These are phyloP conservation scores for Yarrowia keelungensis DNA, from an alignment of 805 yeast species.

Conservation along the genomic window DNA sequence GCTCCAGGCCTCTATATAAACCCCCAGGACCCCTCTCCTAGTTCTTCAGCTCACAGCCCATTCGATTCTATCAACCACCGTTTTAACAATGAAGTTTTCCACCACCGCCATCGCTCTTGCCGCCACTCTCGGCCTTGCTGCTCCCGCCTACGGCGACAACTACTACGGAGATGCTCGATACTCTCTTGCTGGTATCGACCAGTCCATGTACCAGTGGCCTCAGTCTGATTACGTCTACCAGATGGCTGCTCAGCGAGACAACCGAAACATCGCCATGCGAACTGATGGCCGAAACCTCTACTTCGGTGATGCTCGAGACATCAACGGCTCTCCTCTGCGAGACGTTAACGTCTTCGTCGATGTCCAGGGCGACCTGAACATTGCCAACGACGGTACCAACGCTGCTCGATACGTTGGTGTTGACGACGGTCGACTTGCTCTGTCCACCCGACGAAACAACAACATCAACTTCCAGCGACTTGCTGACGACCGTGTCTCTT, in stretches of 20 bases:
- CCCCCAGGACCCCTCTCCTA: neutral
- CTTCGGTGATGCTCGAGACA: constrained; percentile 22
- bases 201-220: constrained; percentile 24
- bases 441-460: constrained; percentile 20
- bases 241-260: constrained; percentile 23
- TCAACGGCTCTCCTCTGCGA: constrained; percentile 18
- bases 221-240: constrained; percentile 27
- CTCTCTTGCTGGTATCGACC: constrained; percentile 5
- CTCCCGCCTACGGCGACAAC: constrained; percentile 15
- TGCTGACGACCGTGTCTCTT: constrained; percentile 17
- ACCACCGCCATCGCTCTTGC: constrained; percentile 21
- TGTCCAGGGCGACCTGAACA: constrained; percentile 16
- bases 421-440: constrained; percentile 15
- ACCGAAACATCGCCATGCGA: constrained; percentile 25
- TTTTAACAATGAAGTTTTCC: constrained; percentile 13
- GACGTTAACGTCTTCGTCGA: constrained; percentile 11
- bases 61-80: constrained; percentile 7
- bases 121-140: constrained; percentile 8
- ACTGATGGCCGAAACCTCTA: constrained; percentile 24
- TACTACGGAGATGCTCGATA: constrained; percentile 9
- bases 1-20: neutral
- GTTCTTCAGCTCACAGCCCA: constrained; percentile 2
- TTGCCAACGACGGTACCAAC: constrained; percentile 9
- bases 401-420: constrained; percentile 16
- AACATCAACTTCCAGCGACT: constrained; percentile 10